phyloP scores from a whole-genome alignment of 2,329 filamentous ascomycete species.

The Sclerotinia borealis region DNA sequence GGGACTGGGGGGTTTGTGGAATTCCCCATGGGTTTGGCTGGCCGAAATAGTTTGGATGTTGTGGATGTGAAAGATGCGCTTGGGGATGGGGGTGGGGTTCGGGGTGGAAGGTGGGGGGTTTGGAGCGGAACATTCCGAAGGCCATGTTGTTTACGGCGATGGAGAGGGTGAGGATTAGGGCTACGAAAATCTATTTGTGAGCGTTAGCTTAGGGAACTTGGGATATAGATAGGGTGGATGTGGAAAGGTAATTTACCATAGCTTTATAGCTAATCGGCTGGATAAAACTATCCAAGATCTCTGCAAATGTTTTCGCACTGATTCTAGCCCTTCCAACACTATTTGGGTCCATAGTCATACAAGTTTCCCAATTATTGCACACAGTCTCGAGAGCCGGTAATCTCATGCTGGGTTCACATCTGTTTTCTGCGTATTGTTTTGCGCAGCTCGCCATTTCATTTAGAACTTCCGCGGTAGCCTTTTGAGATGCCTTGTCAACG shows the following conservation, averaged over 20 bases:
- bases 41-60: constrained; percentile 15
- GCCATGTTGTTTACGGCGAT: constrained; percentile 47
- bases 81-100: constrained; percentile 27
- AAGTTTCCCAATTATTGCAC: constrained; percentile 77
- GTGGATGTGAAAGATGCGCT: constrained; percentile 21
- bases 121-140: constrained; percentile 35
- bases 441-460: constrained; percentile 76
- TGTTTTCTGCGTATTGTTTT: constrained; percentile 68
- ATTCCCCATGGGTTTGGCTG: constrained; percentile 22
- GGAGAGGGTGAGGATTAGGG: constrained; percentile 43
- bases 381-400: constrained; percentile 66
- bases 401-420: constrained; percentile 60
- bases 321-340: constrained; percentile 74
- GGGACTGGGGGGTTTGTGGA: constrained; percentile 8
- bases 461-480: constrained; percentile 59
- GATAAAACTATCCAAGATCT: constrained; percentile 90
- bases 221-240: neutral
- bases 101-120: constrained; percentile 12
- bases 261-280: constrained; percentile 85
- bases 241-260: constrained; percentile 45
- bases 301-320: constrained; percentile 79
- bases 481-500: constrained; percentile 47
- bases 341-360: constrained; percentile 78
- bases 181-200: constrained; percentile 42
- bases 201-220: neutral